A percentile compares a stretch with the other conserved stretches of the same genome.
phyloP scores from a whole-genome alignment of 192 early-diverging fungal species.

The Coemansia sp. region DNA sequence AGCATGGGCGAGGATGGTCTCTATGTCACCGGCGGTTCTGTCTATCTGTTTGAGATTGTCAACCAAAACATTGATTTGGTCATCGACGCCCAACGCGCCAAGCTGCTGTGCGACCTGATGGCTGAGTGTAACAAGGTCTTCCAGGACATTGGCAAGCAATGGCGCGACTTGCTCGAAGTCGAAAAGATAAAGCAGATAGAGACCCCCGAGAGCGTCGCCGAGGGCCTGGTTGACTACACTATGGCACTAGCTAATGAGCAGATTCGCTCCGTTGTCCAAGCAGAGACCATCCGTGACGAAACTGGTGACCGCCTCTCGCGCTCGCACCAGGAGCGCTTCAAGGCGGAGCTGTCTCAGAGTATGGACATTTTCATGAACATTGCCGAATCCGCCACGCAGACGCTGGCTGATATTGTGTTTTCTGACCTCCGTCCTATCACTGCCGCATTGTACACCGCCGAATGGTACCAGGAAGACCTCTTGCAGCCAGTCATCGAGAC shows the following conservation, averaged over 20 bases:
- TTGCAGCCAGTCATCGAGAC: slow-evolving; percentile 89
- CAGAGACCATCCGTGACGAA: slow-evolving; percentile 71
- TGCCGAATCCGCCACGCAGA: slow-evolving; percentile 70
- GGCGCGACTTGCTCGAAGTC: slow-evolving; percentile 71
- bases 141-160: slow-evolving; percentile 79
- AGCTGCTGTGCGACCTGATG: slow-evolving; percentile 84
- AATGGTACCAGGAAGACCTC: slow-evolving; percentile 92
- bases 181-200: slow-evolving; percentile 83
- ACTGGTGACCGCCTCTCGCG: slow-evolving; percentile 59
- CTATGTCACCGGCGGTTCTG: slow-evolving; percentile 80
- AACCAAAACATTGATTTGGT: slow-evolving; percentile 97
- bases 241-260: slow-evolving; percentile 97
- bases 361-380: slow-evolving; percentile 92
- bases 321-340: slow-evolving; percentile 62
- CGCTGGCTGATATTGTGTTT: slow-evolving; percentile 83
- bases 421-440: slow-evolving; percentile 80
- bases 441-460: slow-evolving; percentile 67
- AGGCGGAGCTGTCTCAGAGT: slow-evolving; percentile 65
- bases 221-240: slow-evolving; percentile 92
- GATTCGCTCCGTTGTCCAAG: slow-evolving; percentile 87
- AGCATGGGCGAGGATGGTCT: slow-evolving; percentile 76
- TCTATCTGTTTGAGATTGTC: slow-evolving; percentile 93
- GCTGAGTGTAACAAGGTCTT: slow-evolving; percentile 78
- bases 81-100: slow-evolving; percentile 79
- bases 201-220: slow-evolving; percentile 69